Evolutionary conservation across 1,284 basidiomycete genomes (phyloP).

Genomic region (Marasmius tenuissimus): DNA sequence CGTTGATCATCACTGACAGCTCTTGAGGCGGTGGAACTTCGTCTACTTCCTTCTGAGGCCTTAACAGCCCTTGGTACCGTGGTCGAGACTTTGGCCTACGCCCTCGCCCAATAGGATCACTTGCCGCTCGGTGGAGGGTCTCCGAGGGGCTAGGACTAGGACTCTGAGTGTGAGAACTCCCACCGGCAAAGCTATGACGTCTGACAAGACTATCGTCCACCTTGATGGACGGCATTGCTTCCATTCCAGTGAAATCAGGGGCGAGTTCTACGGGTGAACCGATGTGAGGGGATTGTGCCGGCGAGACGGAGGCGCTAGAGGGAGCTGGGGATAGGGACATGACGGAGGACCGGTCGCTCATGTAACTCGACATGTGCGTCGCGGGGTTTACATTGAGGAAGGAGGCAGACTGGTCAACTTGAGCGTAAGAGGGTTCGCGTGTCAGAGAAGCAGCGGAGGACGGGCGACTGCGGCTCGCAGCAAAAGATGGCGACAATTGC

Average conservation of each 20-base stretch:
- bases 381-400: background rate
- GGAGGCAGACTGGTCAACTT: background rate
- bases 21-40: background rate
- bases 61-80: background rate
- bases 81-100: background rate
- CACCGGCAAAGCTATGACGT: background rate
- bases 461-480: background rate
- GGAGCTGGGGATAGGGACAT: background rate
- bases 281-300: background rate
- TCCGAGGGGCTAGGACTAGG: too few species aligned
- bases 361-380: background rate
- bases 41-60: slow-evolving; percentile 1
- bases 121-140: background rate
- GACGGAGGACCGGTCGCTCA: background rate
- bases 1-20: background rate
- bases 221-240: background rate
- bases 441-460: background rate
- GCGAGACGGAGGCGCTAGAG: background rate
- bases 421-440: background rate
- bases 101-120: slow-evolving; percentile 1
- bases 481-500: background rate
- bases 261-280: background rate
- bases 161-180: background rate
- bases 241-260: background rate
- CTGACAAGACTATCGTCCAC: background rate